A percentile compares a stretch with the other conserved stretches of the same genome.
Conservation (phyloP, 768 basidiomycete genomes). For the Psilocybe cubensis region DNA sequence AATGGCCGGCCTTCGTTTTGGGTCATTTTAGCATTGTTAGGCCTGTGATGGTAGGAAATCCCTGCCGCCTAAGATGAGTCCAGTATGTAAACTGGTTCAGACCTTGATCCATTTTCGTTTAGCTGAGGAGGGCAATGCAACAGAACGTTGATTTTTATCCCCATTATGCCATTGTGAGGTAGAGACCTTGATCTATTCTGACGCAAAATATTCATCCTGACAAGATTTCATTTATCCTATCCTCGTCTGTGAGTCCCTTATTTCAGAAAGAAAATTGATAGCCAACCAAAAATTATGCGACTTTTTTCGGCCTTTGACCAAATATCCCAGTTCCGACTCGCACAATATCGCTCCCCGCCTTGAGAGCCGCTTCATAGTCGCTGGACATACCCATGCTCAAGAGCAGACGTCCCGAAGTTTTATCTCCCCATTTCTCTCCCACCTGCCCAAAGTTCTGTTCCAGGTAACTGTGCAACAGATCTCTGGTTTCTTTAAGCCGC, state of each 20-base stretch:
- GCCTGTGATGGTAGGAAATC: too few species aligned
- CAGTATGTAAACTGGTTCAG: too few species aligned
- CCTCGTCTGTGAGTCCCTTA: not conserved
- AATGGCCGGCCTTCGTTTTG: not conserved
- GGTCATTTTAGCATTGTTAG: too few species aligned
- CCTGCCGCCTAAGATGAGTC: too few species aligned
- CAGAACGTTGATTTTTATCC: too few species aligned
- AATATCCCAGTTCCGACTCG: constrained; percentile 93
- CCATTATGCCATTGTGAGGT: too few species aligned
- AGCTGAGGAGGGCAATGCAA: too few species aligned
- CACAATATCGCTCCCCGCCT: constrained; percentile 84
- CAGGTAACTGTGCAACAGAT: constrained; percentile 54
- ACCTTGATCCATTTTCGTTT: too few species aligned
- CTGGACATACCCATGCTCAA: constrained; percentile 98
- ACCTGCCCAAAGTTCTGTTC: constrained; percentile 24
- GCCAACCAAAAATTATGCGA: constrained; percentile 9
- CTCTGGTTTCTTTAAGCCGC: constrained; percentile 64
- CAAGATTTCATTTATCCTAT: too few species aligned
- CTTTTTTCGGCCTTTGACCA: constrained; percentile 68
- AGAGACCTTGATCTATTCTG: too few species aligned
- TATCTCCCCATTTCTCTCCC: constrained; percentile 49
- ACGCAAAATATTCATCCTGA: too few species aligned
- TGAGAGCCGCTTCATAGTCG: constrained; percentile 88
- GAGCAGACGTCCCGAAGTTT: constrained; percentile 49
- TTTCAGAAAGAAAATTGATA: not conserved